Percentiles rank a stretch among this genome's conserved stretches.
Evolutionary conservation across 2,329 filamentous ascomycete species (phyloP).

Genomic region (Monilinia aucupariae): DNA sequence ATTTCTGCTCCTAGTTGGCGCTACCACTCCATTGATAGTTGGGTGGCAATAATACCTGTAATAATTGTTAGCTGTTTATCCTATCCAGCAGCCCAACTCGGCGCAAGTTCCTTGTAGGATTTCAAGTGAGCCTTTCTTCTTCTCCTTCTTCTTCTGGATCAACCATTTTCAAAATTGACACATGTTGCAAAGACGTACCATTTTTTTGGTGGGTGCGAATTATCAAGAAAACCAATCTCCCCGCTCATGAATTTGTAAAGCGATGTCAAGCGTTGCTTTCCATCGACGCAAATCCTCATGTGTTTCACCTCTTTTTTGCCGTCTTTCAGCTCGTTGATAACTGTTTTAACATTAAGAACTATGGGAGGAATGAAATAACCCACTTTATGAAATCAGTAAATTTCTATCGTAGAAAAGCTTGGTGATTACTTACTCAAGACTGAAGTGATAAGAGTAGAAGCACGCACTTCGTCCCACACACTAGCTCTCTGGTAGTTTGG

Average conservation of each 20-base stretch:
- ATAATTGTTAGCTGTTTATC: not conserved
- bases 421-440: conserved; percentile 28
- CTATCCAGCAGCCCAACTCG: not conserved
- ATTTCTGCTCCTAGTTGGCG: conserved; percentile 26
- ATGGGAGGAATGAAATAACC: conserved; percentile 42
- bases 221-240: conserved; percentile 41
- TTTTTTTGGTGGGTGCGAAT: conserved; percentile 36
- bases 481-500: conserved; percentile 45
- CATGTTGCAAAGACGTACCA: conserved; percentile 35
- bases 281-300: conserved; percentile 41
- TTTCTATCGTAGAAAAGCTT: conserved; percentile 3
- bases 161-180: not conserved
- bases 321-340: conserved; percentile 18
- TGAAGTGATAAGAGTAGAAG: conserved; percentile 32
- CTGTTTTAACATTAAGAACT: conserved; percentile 40
- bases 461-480: conserved; percentile 40
- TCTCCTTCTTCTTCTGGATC: not conserved
- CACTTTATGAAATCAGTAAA: conserved; percentile 25
- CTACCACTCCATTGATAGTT: conserved; percentile 25
- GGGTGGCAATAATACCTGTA: conserved; percentile 33
- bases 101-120: not conserved
- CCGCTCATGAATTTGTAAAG: conserved; percentile 42
- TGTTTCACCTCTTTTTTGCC: conserved; percentile 22
- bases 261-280: conserved; percentile 45
- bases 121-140: not conserved